These are phyloP conservation scores for Cajanus cajan DNA, from an alignment of 306 rosid species.

Conservation along the genomic window DNA sequence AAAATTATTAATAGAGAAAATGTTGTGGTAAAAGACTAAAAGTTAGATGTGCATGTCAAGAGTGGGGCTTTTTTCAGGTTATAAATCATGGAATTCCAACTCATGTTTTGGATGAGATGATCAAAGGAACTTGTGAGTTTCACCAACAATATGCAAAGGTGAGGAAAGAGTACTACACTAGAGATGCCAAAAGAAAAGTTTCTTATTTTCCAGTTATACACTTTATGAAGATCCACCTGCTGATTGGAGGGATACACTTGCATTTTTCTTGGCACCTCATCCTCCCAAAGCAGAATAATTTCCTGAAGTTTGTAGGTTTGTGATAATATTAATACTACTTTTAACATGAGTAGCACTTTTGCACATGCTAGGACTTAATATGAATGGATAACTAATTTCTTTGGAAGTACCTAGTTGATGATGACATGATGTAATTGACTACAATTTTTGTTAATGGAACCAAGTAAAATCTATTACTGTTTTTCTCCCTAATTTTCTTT, in stretches of 20 bases:
- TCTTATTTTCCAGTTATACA: conserved; percentile 33
- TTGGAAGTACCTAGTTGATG: neutral
- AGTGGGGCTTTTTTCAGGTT: conserved; percentile 55
- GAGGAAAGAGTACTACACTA: conserved; percentile 43
- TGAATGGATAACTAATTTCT: neutral
- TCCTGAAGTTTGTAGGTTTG: conserved; percentile 42
- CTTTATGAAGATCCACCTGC: conserved; percentile 34
- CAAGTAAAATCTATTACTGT: neutral
- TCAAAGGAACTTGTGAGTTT: conserved; percentile 37
- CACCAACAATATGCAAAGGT: conserved; percentile 42
- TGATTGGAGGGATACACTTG: conserved; percentile 42
- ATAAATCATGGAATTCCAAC: conserved; percentile 49
- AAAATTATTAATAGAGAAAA: too few relatives aligned
- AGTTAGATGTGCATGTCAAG: conserved; percentile 34
- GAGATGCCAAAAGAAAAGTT: conserved; percentile 30
- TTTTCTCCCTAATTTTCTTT: neutral
- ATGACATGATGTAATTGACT: neutral
- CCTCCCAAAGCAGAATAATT: conserved; percentile 33
- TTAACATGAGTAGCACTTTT: neutral
- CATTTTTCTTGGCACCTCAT: conserved; percentile 29
- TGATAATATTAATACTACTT: neutral
- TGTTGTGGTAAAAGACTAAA: conserved; percentile 33
- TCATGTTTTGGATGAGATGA: conserved; percentile 41
- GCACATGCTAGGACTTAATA: neutral
- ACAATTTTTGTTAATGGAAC: neutral